Base-by-base conservation (phyloP, 768 basidiomycete species). In the Panus rudis region DNA sequence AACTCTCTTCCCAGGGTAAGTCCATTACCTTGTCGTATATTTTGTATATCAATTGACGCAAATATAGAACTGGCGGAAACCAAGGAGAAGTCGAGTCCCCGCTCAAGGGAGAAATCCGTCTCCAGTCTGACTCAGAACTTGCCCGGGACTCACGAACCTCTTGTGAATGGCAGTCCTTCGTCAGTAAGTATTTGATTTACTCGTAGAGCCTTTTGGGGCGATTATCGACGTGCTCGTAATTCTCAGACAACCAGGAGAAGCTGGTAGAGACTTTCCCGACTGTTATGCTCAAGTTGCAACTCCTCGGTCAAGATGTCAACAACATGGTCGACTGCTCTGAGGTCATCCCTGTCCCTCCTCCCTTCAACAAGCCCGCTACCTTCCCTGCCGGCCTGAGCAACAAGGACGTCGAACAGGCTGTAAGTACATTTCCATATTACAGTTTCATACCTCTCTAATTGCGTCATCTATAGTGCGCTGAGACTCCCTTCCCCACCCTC, bases 401-500 rank as follows among this genome's bases (percentile, higher is more conserved):
- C 42, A 46, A 40, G 23, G 54, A 59, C 35, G 25, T 59, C 46
- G 52, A 57, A 50, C 56, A 57, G 51, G 56, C 58, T 19, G 55
- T 56, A 27, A 33, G 52, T 33, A 25, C 33, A 14, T 8, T 20
- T 30, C n/a, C 10, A 10, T n/a, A 30, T 30, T 30, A 30, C 10
- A 10, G 10, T 10, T 10, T 30, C 28, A 10, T 30, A 10, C 28
- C 28, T 30, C 28, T 30, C 16, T 30, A 16, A 10, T 30, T 30
- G 10, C 28, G 28, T 16, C 28, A 10, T 13, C 22, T 39, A 14
- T 34, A 62, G 59, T 72, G 64, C 48, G 58, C 60, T 17, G 52
- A 45, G 14, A 44, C 61, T 34, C 46, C 64, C 5, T 71, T 69
- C 61, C 68, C 67, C 14, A 55, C 52, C 7, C 58, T 67, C 34